Percentiles rank a stretch among this genome's conserved stretches.
These are phyloP conservation scores for Exophiala alcalophila DNA, from an alignment of 2,329 filamentous ascomycete species.

Conservation along the genomic window DNA sequence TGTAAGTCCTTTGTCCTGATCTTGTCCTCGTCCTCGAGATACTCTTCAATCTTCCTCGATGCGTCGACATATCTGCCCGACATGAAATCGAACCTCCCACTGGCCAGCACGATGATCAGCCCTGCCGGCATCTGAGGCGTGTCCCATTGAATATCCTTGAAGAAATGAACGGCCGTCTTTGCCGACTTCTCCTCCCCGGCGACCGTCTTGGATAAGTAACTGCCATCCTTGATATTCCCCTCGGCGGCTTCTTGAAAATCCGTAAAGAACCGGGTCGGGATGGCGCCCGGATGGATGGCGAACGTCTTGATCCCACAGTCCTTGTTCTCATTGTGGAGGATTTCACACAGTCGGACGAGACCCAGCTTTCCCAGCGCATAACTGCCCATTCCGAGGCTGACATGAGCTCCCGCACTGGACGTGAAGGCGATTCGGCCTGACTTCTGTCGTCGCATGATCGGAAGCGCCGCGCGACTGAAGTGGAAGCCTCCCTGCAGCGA, in stretches of 20 bases:
- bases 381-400: slow-evolving; percentile 23
- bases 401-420: slow-evolving; percentile 24
- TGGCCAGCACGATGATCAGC: slow-evolving; percentile 19
- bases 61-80: slow-evolving; percentile 24
- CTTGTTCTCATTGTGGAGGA: slow-evolving; percentile 27
- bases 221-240: slow-evolving; percentile 17
- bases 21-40: slow-evolving; percentile 19
- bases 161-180: slow-evolving; percentile 20
- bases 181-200: slow-evolving; percentile 23
- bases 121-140: slow-evolving; percentile 26
- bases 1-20: slow-evolving; percentile 20
- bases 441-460: slow-evolving; percentile 23
- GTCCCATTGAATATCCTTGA: slow-evolving; percentile 21
- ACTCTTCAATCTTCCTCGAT: slow-evolving; percentile 16
- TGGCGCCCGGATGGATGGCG: slow-evolving; percentile 25
- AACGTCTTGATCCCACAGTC: slow-evolving; percentile 24
- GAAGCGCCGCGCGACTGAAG: slow-evolving; percentile 23
- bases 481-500: slow-evolving; percentile 27
- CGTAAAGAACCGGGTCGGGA: slow-evolving; percentile 25
- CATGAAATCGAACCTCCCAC: slow-evolving; percentile 23
- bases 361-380: slow-evolving; percentile 26
- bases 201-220: slow-evolving; percentile 19
- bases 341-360: slow-evolving; percentile 24
- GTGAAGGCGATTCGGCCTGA: slow-evolving; percentile 26
- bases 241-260: slow-evolving; percentile 27